A percentile compares a stretch with the other conserved stretches of the same genome.
phyloP scores from a whole-genome alignment of 2,329 filamentous ascomycete species.

The Fusarium chaquense region DNA sequence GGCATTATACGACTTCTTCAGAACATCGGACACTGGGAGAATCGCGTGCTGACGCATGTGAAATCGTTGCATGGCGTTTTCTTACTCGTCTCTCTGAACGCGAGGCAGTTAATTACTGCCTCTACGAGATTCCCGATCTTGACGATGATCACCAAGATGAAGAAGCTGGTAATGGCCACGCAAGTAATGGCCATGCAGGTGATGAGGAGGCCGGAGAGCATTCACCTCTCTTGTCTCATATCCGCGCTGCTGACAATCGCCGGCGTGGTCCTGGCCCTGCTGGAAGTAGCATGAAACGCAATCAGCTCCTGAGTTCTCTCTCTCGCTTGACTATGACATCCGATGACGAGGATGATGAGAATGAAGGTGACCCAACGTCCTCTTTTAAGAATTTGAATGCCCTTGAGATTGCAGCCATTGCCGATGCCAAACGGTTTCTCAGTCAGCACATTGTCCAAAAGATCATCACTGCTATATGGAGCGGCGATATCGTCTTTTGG shows the following conservation, averaged over 20 bases:
- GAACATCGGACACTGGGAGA: slow-evolving; percentile 76
- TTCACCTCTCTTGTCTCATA: slow-evolving; percentile 60
- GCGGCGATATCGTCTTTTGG: slow-evolving; percentile 90
- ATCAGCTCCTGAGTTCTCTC: slow-evolving; percentile 65
- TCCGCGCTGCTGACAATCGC: slow-evolving; percentile 46
- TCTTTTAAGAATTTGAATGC: slow-evolving; percentile 85
- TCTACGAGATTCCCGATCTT: slow-evolving; percentile 74
- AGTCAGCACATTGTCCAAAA: slow-evolving; percentile 84
- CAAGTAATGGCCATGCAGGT: slow-evolving; percentile 24
- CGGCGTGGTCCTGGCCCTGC: slow-evolving; percentile 42
- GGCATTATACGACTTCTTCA: slow-evolving; percentile 74
- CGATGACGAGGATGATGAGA: slow-evolving; percentile 53
- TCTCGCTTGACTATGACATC: slow-evolving; percentile 63
- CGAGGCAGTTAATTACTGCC: slow-evolving; percentile 79
- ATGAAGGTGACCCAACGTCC: slow-evolving; percentile 72
- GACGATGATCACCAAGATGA: slow-evolving; percentile 46
- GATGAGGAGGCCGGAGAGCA: slow-evolving; percentile 62
- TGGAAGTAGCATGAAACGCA: slow-evolving; percentile 60
- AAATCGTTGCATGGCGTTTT: slow-evolving; percentile 85
- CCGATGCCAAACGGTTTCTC: slow-evolving; percentile 85
- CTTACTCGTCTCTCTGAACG: slow-evolving; percentile 76
- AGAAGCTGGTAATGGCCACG: slow-evolving; percentile 20
- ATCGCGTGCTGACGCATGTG: slow-evolving; percentile 78
- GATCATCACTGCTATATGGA: slow-evolving; percentile 87
- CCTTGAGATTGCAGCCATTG: slow-evolving; percentile 85